These are phyloP conservation scores for Talaromyces proteolyticus DNA, from an alignment of 495 filamentous ascomycete species.

Conservation along the genomic window DNA sequence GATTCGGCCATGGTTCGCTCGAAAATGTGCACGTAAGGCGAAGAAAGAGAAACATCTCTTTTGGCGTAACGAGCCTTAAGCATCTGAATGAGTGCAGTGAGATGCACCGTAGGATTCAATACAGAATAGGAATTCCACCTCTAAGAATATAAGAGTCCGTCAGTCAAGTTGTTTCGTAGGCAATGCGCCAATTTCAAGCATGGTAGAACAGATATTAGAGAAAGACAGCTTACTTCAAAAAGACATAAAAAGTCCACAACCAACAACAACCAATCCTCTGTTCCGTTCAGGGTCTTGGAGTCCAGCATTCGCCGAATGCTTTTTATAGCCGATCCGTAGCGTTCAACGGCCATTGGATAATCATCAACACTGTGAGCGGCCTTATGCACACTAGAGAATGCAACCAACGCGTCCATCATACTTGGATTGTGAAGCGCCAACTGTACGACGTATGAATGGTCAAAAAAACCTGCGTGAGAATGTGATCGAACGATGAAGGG, in stretches of 20 bases:
- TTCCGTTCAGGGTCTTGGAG: neutral
- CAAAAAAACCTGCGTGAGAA: neutral
- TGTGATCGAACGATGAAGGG: neutral
- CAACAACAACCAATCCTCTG: neutral
- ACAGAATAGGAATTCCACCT: neutral
- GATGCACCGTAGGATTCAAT: neutral
- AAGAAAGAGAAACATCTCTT: neutral
- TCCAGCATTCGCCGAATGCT: neutral
- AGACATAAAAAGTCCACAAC: neutral
- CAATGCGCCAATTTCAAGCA: neutral
- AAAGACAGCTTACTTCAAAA: neutral
- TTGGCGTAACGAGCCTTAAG: neutral
- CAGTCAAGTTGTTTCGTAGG: neutral
- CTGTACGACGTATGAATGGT: neutral
- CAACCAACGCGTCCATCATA: neutral
- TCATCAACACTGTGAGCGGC: neutral
- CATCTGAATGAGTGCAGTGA: neutral
- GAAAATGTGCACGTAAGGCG: neutral
- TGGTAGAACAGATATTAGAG: neutral
- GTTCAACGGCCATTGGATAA: neutral
- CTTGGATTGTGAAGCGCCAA: neutral
- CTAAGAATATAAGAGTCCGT: neutral
- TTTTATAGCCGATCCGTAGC: neutral
- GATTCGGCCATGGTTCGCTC: neutral
- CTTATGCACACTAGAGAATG: neutral